Conservation (phyloP, 345 rosid genomes). For the Gossypium bickii region DNA sequence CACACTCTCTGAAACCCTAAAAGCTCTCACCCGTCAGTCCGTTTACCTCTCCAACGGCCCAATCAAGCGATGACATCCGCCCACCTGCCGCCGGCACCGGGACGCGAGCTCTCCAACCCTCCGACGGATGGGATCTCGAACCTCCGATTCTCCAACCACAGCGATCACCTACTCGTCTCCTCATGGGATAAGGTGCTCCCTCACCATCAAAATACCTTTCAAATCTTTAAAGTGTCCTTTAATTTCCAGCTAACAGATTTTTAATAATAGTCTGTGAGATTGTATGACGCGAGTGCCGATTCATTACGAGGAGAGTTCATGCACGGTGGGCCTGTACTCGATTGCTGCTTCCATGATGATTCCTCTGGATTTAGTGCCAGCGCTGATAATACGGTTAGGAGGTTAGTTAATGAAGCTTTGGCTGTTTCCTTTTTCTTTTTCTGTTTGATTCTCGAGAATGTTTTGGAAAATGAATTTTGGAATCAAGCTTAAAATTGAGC, state of each 20-base stretch:
- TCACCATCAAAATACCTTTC: not conserved
- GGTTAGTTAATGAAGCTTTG: conserved; percentile 37
- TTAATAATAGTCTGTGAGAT: conserved; percentile 49
- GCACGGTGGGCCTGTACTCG: conserved; percentile 91
- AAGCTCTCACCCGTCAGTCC: conserved; percentile 9
- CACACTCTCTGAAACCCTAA: not conserved
- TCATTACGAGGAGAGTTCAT: conserved; percentile 79
- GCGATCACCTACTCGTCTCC: conserved; percentile 90
- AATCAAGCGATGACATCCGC: conserved; percentile 41
- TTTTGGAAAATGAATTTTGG: not conserved
- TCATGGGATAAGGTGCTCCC: conserved; percentile 90
- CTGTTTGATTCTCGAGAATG: not conserved
- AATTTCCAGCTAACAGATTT: not conserved
- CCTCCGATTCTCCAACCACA: conserved; percentile 89
- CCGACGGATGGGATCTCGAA: conserved; percentile 94
- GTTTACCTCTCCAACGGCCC: not conserved
- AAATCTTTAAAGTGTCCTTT: not conserved
- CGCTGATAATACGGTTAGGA: conserved; percentile 63
- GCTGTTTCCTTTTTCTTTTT: conserved; percentile 6
- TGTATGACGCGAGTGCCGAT: conserved; percentile 78
- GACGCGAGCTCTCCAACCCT: conserved; percentile 77
- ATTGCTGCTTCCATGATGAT: conserved; percentile 96
- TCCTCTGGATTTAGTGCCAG: conserved; percentile 92
- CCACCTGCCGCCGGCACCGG: conserved; percentile 51
- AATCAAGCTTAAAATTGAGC: conserved; percentile 10